Conservation (phyloP, 1,139 yeast genomes). For the Hanseniaspora sp. region DNA sequence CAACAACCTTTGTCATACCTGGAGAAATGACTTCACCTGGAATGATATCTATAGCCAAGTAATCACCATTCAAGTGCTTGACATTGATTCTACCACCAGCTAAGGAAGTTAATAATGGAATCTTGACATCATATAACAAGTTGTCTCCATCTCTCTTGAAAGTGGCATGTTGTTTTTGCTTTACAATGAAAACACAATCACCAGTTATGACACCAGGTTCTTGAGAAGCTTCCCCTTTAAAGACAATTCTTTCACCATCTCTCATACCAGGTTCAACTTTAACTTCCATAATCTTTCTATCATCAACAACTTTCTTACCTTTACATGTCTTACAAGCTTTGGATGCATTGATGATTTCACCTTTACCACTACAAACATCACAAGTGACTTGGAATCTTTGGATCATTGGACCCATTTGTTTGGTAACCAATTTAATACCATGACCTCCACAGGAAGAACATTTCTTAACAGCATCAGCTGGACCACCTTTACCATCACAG, state of each 20-base stretch:
- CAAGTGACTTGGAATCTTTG: conserved; percentile 95
- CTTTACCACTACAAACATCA: conserved; percentile 85
- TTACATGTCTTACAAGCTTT: conserved; percentile 80
- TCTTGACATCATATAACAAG: conserved; percentile 70
- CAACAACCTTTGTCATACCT: conserved; percentile 67
- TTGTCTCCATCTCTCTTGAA: conserved; percentile 56
- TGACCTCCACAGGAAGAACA: conserved; percentile 81
- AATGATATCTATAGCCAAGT: conserved; percentile 64
- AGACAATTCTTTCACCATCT: conserved; percentile 83
- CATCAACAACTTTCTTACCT: conserved; percentile 80
- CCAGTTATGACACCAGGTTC: conserved; percentile 94
- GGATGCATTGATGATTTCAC: conserved; percentile 77
- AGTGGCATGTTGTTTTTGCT: conserved; percentile 48
- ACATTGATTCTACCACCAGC: conserved; percentile 90
- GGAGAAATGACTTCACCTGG: conserved; percentile 95
- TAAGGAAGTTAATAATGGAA: conserved; percentile 85
- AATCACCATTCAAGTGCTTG: conserved; percentile 81
- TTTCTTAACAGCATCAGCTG: conserved; percentile 76
- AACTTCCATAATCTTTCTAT: conserved; percentile 88
- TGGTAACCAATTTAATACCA: conserved; percentile 85
- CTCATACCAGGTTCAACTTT: conserved; percentile 96
- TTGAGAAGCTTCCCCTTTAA: conserved; percentile 95
- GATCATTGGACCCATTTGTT: conserved; percentile 99
- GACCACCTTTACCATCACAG: conserved; percentile 96
- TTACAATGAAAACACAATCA: conserved; percentile 84